Evolutionary conservation across 345 rosid species (phyloP), one percentile per base, ranked within the genome.

Genomic region (Cardamine resedifolia): DNA sequence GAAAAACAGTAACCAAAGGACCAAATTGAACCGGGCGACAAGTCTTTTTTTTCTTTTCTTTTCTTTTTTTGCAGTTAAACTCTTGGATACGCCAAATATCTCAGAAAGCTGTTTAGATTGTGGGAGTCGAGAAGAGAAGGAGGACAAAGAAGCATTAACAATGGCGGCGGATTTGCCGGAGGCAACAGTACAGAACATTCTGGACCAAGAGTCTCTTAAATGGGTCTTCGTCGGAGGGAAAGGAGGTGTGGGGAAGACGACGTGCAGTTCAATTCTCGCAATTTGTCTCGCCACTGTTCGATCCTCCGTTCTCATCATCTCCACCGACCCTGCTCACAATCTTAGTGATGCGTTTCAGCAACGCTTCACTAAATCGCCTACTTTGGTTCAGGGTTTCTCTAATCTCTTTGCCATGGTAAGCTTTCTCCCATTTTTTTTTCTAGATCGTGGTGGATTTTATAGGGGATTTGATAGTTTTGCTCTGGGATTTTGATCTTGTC

Each of bases 251-350:
- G 98, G 99, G 43, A 95, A 95, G 83, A 96, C 99, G 52, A 92
- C 97, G 9, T 90, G 99, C 82, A 96, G 99, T 79, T 96, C 98
- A 3, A 86, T 92, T 38, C 80, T 96, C 21, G 80, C 99, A 38
- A 87, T 90, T 76, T 87, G 91, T 47, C 78, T 96, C 58, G 87
- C 98, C 34, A 63, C 68, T 68, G 92, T 92, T 67, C 88, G 99
- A 79, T 71, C 97, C 71, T 92, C 99, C 31, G 99, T 96, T 33
- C 80, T 96, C 78, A 92, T 96, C 83, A 96, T 96, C 65, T 96
- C 99, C 80, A 96, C 99, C 45, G 99, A 96, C 67, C 99, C 99
- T 2, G 99, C 99, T 79, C 99, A 96, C 83, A 96, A 96, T 80
- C 98, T 96, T 81, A 96, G 98, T 81, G 97, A 96, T 71, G 98